Percentiles rank a stretch among this genome's conserved stretches.
These are phyloP conservation scores for Zasmidium citrigriseum DNA, from an alignment of 2,329 filamentous ascomycete species.

Conservation along the genomic window DNA sequence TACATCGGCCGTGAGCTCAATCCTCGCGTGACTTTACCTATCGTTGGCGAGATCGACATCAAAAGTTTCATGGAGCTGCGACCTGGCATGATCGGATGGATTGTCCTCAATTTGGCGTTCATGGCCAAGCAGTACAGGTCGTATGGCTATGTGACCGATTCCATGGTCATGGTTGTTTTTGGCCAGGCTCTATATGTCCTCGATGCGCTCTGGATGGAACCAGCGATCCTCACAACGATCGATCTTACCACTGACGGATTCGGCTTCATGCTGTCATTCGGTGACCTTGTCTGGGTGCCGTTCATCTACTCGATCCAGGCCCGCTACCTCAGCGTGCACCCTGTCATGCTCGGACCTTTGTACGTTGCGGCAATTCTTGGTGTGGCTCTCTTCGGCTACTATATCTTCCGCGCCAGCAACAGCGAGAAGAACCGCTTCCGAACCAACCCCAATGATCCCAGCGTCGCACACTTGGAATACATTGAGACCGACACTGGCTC, in stretches of 20 bases:
- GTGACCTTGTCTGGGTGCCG: constrained; percentile 89
- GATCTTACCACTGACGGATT: constrained; percentile 93
- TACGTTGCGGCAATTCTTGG: constrained; percentile 66
- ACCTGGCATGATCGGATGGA: constrained; percentile 89
- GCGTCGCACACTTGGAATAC: constrained; percentile 76
- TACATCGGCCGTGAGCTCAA: constrained; percentile 96
- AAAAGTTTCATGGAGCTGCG: constrained; percentile 88
- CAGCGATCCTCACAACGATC: constrained; percentile 87
- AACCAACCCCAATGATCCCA: constrained; percentile 78
- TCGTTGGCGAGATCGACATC: constrained; percentile 84
- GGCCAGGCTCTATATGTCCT: constrained; percentile 83
- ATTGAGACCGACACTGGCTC: constrained; percentile 83
- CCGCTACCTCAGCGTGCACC: constrained; percentile 81
- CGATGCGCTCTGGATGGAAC: constrained; percentile 84
- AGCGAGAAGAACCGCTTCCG: constrained; percentile 94
- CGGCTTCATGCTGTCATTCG: constrained; percentile 92
- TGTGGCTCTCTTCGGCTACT: constrained; percentile 74
- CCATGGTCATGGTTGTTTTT: constrained; percentile 74
- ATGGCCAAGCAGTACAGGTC: constrained; percentile 85
- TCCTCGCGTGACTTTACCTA: constrained; percentile 74
- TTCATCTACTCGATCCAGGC: constrained; percentile 85
- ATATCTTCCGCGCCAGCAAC: constrained; percentile 91
- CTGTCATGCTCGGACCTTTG: constrained; percentile 70
- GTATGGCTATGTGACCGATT: constrained; percentile 81
- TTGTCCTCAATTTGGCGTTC: constrained; percentile 80